These are phyloP conservation scores for Alternaria dauci DNA, from an alignment of 2,329 filamentous ascomycete genomes.

Conservation along the genomic window DNA sequence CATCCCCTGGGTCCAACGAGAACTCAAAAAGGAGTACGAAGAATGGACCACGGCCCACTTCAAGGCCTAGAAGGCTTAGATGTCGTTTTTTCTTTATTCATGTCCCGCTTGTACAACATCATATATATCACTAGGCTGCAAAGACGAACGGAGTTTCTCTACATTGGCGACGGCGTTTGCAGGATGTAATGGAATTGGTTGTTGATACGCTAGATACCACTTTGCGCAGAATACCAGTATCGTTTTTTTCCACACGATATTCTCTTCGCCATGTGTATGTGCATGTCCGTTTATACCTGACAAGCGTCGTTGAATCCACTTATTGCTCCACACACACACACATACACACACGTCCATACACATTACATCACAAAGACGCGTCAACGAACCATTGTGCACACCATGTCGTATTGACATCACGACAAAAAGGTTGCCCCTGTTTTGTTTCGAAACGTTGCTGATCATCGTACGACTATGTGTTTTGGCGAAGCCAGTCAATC, in stretches of 20 bases:
- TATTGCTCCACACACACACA: background rate
- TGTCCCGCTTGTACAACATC: constrained; percentile 3
- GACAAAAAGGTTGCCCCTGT: background rate
- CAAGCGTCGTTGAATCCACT: background rate
- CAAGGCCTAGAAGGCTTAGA: constrained; percentile 40
- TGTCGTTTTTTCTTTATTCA: background rate
- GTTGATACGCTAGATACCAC: constrained; percentile 18
- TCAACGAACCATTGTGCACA: background rate
- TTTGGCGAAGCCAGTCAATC: background rate
- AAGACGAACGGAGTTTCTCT: constrained; percentile 6
- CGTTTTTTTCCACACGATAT: background rate
- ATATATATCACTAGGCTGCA: constrained; percentile 6
- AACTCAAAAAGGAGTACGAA: constrained; percentile 46
- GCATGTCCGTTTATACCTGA: too few relatives aligned
- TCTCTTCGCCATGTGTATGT: background rate
- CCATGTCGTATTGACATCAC: background rate
- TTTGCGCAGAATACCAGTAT: constrained; percentile 10
- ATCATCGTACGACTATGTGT: background rate
- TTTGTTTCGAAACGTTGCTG: background rate
- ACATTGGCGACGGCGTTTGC: constrained; percentile 17
- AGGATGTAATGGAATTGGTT: background rate
- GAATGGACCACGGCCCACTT: constrained; percentile 49
- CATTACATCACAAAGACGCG: background rate
- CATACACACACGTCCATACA: background rate
- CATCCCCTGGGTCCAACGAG: constrained; percentile 55